Conservation (phyloP, 2,329 filamentous ascomycete species). For the Colletotrichum horii region DNA sequence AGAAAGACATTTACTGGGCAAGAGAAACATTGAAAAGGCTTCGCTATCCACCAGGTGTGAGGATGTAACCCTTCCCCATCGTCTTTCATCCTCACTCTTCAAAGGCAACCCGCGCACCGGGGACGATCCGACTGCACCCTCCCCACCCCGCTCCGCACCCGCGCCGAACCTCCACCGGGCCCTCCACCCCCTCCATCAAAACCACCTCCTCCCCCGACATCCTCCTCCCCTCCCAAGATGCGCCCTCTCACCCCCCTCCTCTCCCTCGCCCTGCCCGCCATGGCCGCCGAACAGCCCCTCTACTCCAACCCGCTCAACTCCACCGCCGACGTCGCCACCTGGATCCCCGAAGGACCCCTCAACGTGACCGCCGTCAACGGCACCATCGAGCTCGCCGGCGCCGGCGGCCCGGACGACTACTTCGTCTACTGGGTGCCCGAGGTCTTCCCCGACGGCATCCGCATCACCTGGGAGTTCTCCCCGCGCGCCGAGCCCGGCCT, state of each 20-base stretch:
- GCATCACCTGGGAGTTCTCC: conserved; percentile 36
- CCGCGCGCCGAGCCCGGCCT: conserved; percentile 34
- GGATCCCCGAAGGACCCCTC: conserved; percentile 34
- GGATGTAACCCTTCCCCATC: not conserved
- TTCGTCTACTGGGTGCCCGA: conserved; percentile 37
- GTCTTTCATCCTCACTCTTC: not conserved
- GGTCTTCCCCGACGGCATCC: conserved; percentile 33
- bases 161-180: not conserved
- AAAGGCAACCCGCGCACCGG: not conserved
- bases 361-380: conserved; percentile 28
- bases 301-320: conserved; percentile 35
- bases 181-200: not conserved
- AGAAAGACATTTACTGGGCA: not conserved
- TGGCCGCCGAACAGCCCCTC: conserved; percentile 27
- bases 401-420: conserved; percentile 28
- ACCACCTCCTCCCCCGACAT: not conserved
- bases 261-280: not conserved
- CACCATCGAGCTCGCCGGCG: conserved; percentile 31
- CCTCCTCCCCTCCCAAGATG: not conserved
- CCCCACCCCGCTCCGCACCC: not conserved
- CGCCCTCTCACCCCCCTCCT: not conserved
- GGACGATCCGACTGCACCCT: not conserved
- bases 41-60: not conserved
- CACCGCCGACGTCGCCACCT: conserved; percentile 28
- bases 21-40: not conserved